Conservation (phyloP, 805 yeast species). For the Suhomyces sp. region DNA sequence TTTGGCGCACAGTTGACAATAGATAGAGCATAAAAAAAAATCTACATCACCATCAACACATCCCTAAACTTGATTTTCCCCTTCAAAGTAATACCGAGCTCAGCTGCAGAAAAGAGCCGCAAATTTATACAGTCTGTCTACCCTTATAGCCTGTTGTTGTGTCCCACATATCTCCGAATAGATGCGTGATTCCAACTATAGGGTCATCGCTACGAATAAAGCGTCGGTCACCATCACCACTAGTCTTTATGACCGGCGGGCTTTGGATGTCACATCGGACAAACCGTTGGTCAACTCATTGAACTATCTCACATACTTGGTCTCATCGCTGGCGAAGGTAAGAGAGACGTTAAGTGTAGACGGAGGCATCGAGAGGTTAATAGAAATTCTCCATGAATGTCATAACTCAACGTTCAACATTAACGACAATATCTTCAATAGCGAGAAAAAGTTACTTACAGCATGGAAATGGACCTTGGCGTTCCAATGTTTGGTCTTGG, state of each 20-base stretch:
- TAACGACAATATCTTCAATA: conserved; percentile 32
- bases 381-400: conserved; percentile 83
- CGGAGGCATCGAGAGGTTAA: conserved; percentile 89
- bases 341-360: conserved; percentile 86
- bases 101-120: no score
- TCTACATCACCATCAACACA: no score
- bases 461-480: conserved; percentile 98
- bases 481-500: conserved; percentile 84
- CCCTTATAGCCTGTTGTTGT: no score
- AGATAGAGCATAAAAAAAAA: no score
- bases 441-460: conserved; percentile 52
- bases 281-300: conserved; percentile 88
- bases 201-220: conserved; percentile 71
- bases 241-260: conserved; percentile 86
- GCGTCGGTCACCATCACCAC: conserved; percentile 93
- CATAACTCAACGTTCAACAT: conserved; percentile 37
- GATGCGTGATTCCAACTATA: conserved; percentile 90
- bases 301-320: conserved; percentile 84
- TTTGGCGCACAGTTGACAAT: no score
- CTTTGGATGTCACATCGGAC: conserved; percentile 86
- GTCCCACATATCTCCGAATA: no score
- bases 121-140: no score
- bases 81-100: no score
- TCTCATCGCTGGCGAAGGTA: conserved; percentile 82
- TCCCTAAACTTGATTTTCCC: no score